These are phyloP conservation scores for Carex cristatella DNA, from an alignment of 176 grass and related monocot species.

Conservation along the genomic window DNA sequence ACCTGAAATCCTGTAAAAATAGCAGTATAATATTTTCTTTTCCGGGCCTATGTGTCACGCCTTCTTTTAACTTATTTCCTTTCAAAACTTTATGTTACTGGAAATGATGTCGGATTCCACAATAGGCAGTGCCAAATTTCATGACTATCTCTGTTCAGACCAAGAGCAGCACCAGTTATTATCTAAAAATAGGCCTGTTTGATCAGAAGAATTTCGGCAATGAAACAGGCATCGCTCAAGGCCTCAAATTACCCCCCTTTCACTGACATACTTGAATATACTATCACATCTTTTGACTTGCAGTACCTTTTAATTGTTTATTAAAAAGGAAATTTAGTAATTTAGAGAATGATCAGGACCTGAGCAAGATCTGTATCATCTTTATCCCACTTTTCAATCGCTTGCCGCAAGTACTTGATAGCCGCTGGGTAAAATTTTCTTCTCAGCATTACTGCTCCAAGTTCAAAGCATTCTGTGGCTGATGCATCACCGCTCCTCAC, in stretches of 20 bases:
- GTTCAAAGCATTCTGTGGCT: constrained; percentile 88
- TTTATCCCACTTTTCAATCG: constrained; percentile 93
- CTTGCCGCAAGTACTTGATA: constrained; percentile 83
- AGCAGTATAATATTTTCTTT: background rate
- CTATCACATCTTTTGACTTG: background rate
- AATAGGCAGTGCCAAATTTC: background rate
- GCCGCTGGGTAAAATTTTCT: constrained; percentile 96
- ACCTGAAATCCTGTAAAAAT: background rate
- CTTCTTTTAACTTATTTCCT: background rate
- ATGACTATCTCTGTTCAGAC: background rate
- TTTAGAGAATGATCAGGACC: constrained; percentile 39
- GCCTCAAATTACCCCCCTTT: background rate
- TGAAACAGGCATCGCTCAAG: background rate
- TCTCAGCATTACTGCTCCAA: constrained; percentile 96
- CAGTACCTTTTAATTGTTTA: background rate
- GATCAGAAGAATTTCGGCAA: background rate
- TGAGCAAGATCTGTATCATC: constrained; percentile 89
- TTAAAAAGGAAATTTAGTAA: background rate
- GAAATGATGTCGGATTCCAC: background rate
- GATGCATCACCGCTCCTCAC: constrained; percentile 91
- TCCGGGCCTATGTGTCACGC: no score
- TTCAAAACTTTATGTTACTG: background rate
- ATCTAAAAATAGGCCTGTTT: background rate
- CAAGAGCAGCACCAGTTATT: background rate
- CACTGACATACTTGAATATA: background rate